These are phyloP conservation scores for Starmerella sp. DNA, from an alignment of 805 yeast genomes.

Conservation along the genomic window DNA sequence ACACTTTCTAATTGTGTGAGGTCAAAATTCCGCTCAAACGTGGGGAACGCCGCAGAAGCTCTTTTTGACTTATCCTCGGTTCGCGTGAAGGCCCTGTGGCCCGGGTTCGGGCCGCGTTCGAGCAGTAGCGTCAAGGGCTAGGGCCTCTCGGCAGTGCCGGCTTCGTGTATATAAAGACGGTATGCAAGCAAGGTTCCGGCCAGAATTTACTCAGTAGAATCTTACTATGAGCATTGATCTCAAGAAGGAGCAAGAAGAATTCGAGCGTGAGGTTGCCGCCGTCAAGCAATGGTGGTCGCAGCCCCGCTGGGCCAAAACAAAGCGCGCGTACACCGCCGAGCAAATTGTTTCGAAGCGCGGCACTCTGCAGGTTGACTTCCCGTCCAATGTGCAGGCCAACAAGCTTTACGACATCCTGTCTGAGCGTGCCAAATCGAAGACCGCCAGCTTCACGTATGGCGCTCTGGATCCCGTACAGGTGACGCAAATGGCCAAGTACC, in stretches of 20 bases:
- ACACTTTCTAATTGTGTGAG: no score
- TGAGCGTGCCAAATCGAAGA: slow-evolving; percentile 59
- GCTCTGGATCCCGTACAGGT: slow-evolving; percentile 94
- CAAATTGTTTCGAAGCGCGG: slow-evolving; percentile 88
- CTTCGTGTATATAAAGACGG: slow-evolving; percentile 1
- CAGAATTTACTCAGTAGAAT: background rate
- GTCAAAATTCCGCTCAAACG: no score
- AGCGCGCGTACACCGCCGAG: slow-evolving; percentile 77
- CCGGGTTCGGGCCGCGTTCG: background rate
- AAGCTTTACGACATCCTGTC: slow-evolving; percentile 61
- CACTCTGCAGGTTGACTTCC: slow-evolving; percentile 57
- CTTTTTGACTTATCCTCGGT: background rate
- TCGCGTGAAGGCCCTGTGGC: background rate
- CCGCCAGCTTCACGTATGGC: slow-evolving; percentile 84
- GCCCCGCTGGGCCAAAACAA: slow-evolving; percentile 84
- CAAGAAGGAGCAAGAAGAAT: slow-evolving; percentile 51
- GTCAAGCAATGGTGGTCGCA: slow-evolving; percentile 85
- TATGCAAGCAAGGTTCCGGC: background rate
- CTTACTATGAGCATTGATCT: slow-evolving; percentile 38
- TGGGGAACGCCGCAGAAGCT: no score
- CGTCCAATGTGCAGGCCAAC: slow-evolving; percentile 69
- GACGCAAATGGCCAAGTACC: slow-evolving; percentile 90
- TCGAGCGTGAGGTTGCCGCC: slow-evolving; percentile 57
- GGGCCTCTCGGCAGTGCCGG: background rate
- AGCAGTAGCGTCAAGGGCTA: background rate